phyloP scores from a whole-genome alignment of 176 grass and related monocot genomes.

The Zizania latifolia region DNA sequence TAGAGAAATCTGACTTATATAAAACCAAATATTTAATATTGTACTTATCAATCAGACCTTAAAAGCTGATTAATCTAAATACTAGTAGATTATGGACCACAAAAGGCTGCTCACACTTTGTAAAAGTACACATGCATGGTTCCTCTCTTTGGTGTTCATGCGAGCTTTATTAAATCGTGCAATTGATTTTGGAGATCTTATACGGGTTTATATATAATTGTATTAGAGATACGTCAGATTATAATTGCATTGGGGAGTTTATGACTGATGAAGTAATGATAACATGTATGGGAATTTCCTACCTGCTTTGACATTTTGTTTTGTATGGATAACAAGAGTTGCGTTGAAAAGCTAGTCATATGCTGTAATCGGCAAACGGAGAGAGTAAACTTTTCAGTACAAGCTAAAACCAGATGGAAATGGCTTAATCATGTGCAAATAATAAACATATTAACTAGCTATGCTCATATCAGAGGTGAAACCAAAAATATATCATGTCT shows the following conservation, averaged over 20 bases:
- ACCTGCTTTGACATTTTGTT: background rate
- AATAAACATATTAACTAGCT: background rate
- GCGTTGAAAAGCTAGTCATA: background rate
- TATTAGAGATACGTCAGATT: no score
- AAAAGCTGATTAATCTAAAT: background rate
- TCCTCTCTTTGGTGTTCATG: background rate
- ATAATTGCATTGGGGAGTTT: no score
- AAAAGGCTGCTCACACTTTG: background rate
- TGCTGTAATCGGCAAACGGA: background rate
- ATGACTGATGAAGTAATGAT: no score
- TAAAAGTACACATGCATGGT: background rate
- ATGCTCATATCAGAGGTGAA: no score
- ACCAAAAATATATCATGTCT: no score
- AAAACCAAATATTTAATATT: no score
- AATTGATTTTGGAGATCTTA: background rate
- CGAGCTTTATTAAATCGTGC: background rate
- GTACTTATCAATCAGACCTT: background rate
- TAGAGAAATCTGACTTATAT: no score
- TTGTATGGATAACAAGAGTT: background rate
- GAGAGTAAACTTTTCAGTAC: background rate
- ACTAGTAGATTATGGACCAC: background rate
- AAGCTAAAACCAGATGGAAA: background rate
- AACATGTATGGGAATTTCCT: background rate
- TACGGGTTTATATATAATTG: background rate
- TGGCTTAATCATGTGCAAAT: background rate